phyloP scores from a whole-genome alignment of 2,329 filamentous ascomycete genomes.

The Fusarium sp. region DNA sequence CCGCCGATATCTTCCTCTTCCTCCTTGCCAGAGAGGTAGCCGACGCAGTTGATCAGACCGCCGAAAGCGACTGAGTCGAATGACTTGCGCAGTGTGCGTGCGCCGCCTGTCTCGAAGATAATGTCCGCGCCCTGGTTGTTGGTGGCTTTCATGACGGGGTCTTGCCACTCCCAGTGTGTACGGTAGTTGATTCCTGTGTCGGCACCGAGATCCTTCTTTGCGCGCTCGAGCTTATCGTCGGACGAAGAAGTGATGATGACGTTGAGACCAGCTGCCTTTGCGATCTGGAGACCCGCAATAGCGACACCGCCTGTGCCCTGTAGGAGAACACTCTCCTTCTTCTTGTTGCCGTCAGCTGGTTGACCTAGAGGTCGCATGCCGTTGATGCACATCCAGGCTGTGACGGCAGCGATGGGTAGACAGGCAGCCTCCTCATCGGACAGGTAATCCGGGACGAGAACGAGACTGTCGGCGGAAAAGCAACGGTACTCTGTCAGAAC shows the following conservation, averaged over 20 bases:
- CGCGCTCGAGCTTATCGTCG: conserved; percentile 61
- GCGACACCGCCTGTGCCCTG: conserved; percentile 67
- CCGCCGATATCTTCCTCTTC: conserved; percentile 57
- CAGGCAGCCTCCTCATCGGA: conserved; percentile 69
- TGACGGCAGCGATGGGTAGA: conserved; percentile 70
- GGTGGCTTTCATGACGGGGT: conserved; percentile 60
- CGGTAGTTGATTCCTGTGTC: conserved; percentile 66
- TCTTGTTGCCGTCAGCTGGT: conserved; percentile 45
- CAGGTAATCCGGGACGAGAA: conserved; percentile 67
- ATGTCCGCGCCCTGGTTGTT: conserved; percentile 60
- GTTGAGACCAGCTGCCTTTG: conserved; percentile 61
- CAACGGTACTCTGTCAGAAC: conserved; percentile 69
- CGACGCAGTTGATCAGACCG: conserved; percentile 64
- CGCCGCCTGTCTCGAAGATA: conserved; percentile 66
- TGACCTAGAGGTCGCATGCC: conserved; percentile 66
- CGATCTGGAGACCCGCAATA: conserved; percentile 64
- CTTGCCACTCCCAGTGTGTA: conserved; percentile 63
- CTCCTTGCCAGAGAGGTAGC: conserved; percentile 63
- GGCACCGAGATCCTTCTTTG: conserved; percentile 60
- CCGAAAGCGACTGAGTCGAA: conserved; percentile 66
- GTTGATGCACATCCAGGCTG: conserved; percentile 74
- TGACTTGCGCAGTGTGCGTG: conserved; percentile 62
- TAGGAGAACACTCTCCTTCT: conserved; percentile 56
- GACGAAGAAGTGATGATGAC: conserved; percentile 67
- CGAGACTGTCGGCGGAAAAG: conserved; percentile 66